phyloP scores from a whole-genome alignment of 1,139 yeast species.

The Candida freyschussii region DNA sequence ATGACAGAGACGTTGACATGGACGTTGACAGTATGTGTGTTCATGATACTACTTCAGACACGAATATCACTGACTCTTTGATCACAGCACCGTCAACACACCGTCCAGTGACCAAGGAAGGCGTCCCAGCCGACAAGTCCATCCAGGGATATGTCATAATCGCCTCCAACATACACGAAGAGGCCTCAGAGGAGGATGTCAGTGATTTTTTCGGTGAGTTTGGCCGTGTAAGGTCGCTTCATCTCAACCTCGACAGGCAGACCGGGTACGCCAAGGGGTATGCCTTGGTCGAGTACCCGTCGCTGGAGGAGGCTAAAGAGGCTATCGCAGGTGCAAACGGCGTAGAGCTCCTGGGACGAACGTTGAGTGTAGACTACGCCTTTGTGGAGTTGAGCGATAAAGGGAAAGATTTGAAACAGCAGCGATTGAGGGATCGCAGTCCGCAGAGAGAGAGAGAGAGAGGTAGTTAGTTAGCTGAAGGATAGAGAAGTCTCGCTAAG shows the following conservation, averaged over 20 bases:
- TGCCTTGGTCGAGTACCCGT: slow-evolving; percentile 36
- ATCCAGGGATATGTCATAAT: slow-evolving; percentile 42
- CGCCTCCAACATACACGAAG: slow-evolving; percentile 39
- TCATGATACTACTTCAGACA: neutral
- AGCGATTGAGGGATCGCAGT: slow-evolving; percentile 5
- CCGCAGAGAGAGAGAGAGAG: slow-evolving; percentile 1
- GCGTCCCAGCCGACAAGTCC: slow-evolving; percentile 21
- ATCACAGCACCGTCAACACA: neutral
- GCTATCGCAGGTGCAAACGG: slow-evolving; percentile 32
- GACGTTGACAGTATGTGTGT: slow-evolving; percentile 7
- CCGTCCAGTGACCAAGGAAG: slow-evolving; percentile 10
- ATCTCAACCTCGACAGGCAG: slow-evolving; percentile 38
- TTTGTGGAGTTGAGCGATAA: slow-evolving; percentile 27
- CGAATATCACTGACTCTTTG: neutral
- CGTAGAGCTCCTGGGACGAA: slow-evolving; percentile 31
- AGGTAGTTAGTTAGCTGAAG: too few species aligned
- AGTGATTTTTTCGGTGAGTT: slow-evolving; percentile 38
- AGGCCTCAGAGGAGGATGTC: slow-evolving; percentile 41
- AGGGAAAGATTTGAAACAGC: slow-evolving; percentile 1
- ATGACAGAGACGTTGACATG: slow-evolving; percentile 6
- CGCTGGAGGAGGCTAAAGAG: slow-evolving; percentile 30
- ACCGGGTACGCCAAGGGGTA: slow-evolving; percentile 38
- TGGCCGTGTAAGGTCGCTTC: slow-evolving; percentile 34
- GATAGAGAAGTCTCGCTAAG: slow-evolving; percentile 1
- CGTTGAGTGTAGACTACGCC: slow-evolving; percentile 34